Conservation (phyloP, 2,329 filamentous ascomycete species). For the Cladophialophora carrionii region DNA sequence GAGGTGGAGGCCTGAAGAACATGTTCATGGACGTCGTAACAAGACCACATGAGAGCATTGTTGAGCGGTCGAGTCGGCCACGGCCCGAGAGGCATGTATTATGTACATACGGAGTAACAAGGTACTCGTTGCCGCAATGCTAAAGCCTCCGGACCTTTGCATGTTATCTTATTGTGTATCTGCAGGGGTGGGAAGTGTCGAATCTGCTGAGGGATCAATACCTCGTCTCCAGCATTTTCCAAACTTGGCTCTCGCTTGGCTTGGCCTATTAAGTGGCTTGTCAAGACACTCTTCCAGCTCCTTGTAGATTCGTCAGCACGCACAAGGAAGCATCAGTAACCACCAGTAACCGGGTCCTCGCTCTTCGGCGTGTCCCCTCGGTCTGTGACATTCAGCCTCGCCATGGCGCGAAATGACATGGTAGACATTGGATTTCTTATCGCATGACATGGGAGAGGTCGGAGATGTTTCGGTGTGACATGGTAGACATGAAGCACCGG, state of each 20-base stretch:
- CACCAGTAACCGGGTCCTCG: not conserved
- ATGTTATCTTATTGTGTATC: not conserved
- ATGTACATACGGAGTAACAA: too few species aligned
- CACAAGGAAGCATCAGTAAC: not conserved
- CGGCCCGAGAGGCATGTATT: not conserved
- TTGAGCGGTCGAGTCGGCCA: not conserved
- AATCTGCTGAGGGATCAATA: not conserved
- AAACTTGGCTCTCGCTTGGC: conserved; percentile 1
- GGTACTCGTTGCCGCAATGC: not conserved
- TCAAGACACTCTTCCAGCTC: not conserved
- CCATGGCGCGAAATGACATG: not conserved
- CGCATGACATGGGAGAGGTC: conserved; percentile 2
- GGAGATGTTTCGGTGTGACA: not conserved
- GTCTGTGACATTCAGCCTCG: not conserved
- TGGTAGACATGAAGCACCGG: not conserved
- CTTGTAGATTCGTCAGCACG: conserved; percentile 2
- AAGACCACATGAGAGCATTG: not conserved
- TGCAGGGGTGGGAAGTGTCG: not conserved
- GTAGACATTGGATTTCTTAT: not conserved
- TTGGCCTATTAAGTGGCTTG: conserved; percentile 29
- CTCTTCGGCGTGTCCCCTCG: not conserved
- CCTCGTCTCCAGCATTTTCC: not conserved
- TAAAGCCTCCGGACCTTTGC: not conserved
- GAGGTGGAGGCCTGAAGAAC: not conserved
- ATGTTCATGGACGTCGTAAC: not conserved